These are phyloP conservation scores for Euphorbia lathyris DNA, from an alignment of 345 rosid genomes.

Conservation along the genomic window DNA sequence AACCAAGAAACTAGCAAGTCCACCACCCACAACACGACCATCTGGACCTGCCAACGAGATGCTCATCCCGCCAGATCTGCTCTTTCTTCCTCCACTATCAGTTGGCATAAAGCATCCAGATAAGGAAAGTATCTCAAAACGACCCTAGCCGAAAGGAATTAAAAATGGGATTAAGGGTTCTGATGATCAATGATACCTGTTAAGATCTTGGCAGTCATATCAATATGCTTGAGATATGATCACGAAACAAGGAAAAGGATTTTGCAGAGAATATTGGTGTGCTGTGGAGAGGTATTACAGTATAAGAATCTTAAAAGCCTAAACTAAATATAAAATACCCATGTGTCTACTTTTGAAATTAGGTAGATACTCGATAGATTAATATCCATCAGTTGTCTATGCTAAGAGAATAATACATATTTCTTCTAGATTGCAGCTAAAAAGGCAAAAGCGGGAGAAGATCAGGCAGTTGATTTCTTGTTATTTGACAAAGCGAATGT, in stretches of 20 bases:
- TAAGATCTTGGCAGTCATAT: not conserved
- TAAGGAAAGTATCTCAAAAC: conserved; percentile 93
- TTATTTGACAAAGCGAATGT: too few species aligned
- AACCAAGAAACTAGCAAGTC: conserved; percentile 79
- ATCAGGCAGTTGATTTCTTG: too few species aligned
- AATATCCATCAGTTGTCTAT: not conserved
- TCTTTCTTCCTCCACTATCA: conserved; percentile 65
- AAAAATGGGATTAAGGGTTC: not conserved
- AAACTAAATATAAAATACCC: not conserved
- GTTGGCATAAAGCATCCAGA: conserved; percentile 77
- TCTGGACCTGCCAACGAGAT: conserved; percentile 88
- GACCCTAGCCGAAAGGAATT: conserved; percentile 48
- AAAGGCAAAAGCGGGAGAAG: too few species aligned
- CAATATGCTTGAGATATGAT: not conserved
- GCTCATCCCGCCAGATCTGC: conserved; percentile 98
- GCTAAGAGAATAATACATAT: not conserved
- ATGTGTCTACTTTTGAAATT: not conserved
- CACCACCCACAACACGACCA: conserved; percentile 92
- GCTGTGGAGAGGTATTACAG: not conserved
- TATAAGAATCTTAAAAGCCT: not conserved
- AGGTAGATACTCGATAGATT: too few species aligned
- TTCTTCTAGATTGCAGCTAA: too few species aligned
- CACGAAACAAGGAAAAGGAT: not conserved
- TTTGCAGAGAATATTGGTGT: not conserved
- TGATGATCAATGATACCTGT: not conserved